Conservation (phyloP, 2,329 filamentous ascomycete genomes). For the Botrytis pseudocinerea region DNA sequence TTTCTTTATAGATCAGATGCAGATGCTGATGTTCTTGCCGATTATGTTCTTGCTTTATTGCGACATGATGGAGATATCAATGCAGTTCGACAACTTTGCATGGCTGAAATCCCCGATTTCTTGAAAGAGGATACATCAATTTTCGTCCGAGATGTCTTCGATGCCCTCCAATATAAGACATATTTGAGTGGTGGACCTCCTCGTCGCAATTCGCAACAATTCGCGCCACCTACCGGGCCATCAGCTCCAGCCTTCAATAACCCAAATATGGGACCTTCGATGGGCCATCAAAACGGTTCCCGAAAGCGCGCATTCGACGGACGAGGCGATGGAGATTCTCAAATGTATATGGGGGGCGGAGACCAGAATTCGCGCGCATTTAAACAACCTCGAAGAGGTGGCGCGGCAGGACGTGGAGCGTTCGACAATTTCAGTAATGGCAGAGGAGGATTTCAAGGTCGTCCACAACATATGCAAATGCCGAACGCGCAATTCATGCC, state of each 20-base stretch:
- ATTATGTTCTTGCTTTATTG: conserved; percentile 79
- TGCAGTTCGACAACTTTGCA: conserved; percentile 66
- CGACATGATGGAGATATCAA: conserved; percentile 66
- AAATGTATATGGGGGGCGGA: conserved; percentile 37
- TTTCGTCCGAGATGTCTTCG: conserved; percentile 73
- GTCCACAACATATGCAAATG: conserved; percentile 30
- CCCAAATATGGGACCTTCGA: conserved; percentile 30
- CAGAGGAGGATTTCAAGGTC: conserved; percentile 38
- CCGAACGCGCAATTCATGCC: conserved; percentile 30
- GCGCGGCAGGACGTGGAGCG: conserved; percentile 42
- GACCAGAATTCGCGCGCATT: conserved; percentile 47
- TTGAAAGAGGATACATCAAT: conserved; percentile 63
- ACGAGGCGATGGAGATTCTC: conserved; percentile 47
- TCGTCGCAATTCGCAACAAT: conserved; percentile 32
- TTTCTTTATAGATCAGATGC: conserved; percentile 64
- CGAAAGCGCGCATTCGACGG: conserved; percentile 58
- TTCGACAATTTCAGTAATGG: conserved; percentile 41
- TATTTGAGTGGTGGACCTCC: conserved; percentile 56
- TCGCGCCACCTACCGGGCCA: conserved; percentile 38
- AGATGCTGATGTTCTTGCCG: conserved; percentile 77
- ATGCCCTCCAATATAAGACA: conserved; percentile 61
- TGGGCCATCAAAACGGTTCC: conserved; percentile 37
- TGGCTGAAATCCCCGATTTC: conserved; percentile 74
- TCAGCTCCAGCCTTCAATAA: conserved; percentile 33
- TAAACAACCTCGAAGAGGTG: conserved; percentile 63